Conservation (phyloP, 225 moss, liverwort and hornwort genomes). For the Sphagnum tenellum region DNA sequence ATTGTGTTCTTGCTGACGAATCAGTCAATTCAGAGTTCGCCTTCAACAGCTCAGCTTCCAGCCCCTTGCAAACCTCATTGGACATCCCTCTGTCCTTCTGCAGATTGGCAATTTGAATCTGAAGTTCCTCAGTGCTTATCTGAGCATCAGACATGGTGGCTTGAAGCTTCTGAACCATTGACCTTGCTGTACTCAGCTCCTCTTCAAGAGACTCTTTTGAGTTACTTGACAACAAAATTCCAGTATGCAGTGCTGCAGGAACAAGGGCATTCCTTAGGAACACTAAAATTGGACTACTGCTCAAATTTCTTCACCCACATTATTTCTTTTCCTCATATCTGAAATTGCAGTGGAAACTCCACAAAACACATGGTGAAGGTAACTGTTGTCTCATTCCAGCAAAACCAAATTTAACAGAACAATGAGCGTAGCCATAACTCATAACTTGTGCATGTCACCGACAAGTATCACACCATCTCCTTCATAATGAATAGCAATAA, state of each 20-base stretch:
- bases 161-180: constrained; percentile 21
- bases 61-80: background rate
- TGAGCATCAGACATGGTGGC: constrained; percentile 23
- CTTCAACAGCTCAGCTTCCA: too few relatives aligned
- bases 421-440: too few relatives aligned
- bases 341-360: background rate
- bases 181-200: constrained; percentile 14
- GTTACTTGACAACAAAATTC: constrained; percentile 1
- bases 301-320: background rate
- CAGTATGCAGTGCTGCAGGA: constrained; percentile 22
- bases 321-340: background rate
- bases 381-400: too few relatives aligned
- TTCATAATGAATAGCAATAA: too few relatives aligned
- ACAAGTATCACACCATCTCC: too few relatives aligned
- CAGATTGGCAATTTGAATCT: constrained; percentile 21
- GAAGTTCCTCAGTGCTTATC: constrained; percentile 25
- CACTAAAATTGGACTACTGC: too few relatives aligned
- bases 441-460: too few relatives aligned
- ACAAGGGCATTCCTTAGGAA: background rate
- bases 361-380: background rate
- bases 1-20: too few relatives aligned
- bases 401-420: too few relatives aligned
- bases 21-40: too few relatives aligned
- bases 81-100: constrained; percentile 12
- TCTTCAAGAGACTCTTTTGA: constrained; percentile 16